These are phyloP conservation scores for Lecanosticta acicola DNA, from an alignment of 2,329 filamentous ascomycete genomes.

Conservation along the genomic window DNA sequence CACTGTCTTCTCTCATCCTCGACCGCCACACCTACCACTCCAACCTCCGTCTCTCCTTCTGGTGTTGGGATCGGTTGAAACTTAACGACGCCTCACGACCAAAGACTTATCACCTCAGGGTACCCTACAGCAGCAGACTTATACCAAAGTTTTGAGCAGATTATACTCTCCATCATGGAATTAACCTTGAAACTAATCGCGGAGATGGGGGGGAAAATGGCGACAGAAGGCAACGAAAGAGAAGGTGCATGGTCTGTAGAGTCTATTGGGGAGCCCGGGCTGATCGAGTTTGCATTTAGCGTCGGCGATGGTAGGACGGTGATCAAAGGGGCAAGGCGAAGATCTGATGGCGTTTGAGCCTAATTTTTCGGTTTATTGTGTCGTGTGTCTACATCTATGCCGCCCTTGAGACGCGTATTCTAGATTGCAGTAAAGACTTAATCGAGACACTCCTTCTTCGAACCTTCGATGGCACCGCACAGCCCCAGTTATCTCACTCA, in stretches of 20 bases:
- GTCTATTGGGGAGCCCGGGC: neutral
- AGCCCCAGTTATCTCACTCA: no score
- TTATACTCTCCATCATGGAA: conserved; percentile 20
- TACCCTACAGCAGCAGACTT: conserved; percentile 29
- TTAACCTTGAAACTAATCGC: conserved; percentile 21
- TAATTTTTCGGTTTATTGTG: conserved; percentile 3
- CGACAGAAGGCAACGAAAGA: neutral
- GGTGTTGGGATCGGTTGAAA: conserved; percentile 2
- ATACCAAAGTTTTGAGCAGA: conserved; percentile 13
- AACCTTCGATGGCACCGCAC: neutral
- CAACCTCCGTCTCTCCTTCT: conserved; percentile 16
- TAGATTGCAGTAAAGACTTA: neutral
- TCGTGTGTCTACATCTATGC: neutral
- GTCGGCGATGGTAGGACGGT: conserved; percentile 23
- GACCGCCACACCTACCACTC: conserved; percentile 7
- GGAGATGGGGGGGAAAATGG: conserved; percentile 1
- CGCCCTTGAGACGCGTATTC: neutral
- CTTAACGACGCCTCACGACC: conserved; percentile 30
- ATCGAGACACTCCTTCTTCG: conserved; percentile 2
- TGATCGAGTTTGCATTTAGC: conserved; percentile 16
- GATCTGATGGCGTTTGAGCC: neutral
- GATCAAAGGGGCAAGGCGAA: neutral
- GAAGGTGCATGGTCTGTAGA: neutral
- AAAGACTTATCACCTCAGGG: conserved; percentile 36
- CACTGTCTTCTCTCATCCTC: conserved; percentile 12